phyloP scores from a whole-genome alignment of 1,284 basidiomycete genomes.

The Rhodotorula sp. region DNA sequence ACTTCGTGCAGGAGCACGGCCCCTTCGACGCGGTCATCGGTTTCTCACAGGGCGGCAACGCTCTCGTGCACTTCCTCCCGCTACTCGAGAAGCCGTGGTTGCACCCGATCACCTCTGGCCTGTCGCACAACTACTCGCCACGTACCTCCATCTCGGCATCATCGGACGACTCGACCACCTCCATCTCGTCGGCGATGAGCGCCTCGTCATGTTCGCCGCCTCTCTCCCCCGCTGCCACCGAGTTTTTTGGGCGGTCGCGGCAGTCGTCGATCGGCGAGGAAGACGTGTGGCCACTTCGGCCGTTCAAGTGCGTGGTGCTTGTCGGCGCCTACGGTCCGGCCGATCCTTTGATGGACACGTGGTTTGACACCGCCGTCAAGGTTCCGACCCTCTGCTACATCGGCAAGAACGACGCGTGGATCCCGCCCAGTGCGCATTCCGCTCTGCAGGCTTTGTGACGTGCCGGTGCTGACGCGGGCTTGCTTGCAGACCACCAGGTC shows the following conservation, averaged over 20 bases:
- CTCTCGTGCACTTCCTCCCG: background rate
- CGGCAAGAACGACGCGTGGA: constrained; percentile 6
- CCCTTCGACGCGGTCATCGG: constrained; percentile 1
- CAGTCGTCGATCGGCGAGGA: constrained; percentile 2
- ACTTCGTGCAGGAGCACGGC: background rate
- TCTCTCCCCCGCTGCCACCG: background rate
- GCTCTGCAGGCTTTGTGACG: background rate
- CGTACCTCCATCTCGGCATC: background rate
- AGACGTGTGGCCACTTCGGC: constrained; percentile 1
- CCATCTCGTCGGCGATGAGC: background rate
- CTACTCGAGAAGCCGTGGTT: constrained; percentile 4
- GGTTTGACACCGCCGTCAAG: background rate
- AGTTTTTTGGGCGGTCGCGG: background rate
- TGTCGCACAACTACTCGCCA: background rate
- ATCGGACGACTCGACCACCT: background rate
- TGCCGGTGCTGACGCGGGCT: background rate
- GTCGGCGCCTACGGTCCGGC: constrained; percentile 1
- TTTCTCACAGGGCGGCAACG: constrained; percentile 4
- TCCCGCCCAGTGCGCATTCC: background rate
- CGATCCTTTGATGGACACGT: background rate
- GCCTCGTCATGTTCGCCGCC: background rate
- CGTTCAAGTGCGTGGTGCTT: constrained; percentile 1
- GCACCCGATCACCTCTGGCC: background rate
- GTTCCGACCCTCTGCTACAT: background rate
- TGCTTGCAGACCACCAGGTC: background rate